phyloP scores from a whole-genome alignment of 371 early-diverging fungal genomes.

The Circinella umbellata region DNA sequence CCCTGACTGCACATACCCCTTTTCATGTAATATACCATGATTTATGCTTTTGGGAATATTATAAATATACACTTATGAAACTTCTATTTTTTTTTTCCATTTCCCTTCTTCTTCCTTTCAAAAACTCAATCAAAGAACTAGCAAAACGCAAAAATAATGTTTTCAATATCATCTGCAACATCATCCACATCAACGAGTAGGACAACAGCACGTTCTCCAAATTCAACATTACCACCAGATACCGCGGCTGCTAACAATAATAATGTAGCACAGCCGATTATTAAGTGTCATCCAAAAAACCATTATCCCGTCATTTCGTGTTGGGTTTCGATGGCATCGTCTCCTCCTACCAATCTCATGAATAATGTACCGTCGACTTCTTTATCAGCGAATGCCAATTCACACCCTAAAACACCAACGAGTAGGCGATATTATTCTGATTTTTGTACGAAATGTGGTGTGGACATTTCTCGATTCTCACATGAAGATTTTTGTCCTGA shows the following conservation, averaged over 20 bases:
- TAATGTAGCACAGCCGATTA: conserved; percentile 1
- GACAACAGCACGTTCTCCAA: not conserved
- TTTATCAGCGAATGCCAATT: not conserved
- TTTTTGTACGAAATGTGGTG: conserved; percentile 19
- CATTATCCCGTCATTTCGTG: not conserved
- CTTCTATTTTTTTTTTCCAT: not conserved
- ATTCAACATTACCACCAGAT: not conserved
- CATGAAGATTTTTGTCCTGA: conserved; percentile 19
- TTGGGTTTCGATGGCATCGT: not conserved
- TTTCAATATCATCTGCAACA: not conserved
- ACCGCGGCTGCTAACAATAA: not conserved
- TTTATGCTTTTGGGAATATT: not conserved
- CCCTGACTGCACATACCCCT: not conserved
- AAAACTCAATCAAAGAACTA: not conserved
- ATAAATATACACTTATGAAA: not conserved
- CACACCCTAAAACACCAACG: not conserved
- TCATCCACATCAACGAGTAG: not conserved
- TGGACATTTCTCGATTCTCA: conserved; percentile 17
- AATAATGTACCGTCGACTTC: not conserved
- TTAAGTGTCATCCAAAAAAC: not conserved
- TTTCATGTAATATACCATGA: too few relatives aligned
- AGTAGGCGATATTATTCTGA: not conserved
- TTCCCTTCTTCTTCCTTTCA: not conserved
- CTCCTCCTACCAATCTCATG: conserved; percentile 1
- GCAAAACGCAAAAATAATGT: not conserved